Percentiles rank a stretch among this genome's conserved stretches.
phyloP scores from a whole-genome alignment of 257 asterid species.

The Solanum pimpinellifolium region DNA sequence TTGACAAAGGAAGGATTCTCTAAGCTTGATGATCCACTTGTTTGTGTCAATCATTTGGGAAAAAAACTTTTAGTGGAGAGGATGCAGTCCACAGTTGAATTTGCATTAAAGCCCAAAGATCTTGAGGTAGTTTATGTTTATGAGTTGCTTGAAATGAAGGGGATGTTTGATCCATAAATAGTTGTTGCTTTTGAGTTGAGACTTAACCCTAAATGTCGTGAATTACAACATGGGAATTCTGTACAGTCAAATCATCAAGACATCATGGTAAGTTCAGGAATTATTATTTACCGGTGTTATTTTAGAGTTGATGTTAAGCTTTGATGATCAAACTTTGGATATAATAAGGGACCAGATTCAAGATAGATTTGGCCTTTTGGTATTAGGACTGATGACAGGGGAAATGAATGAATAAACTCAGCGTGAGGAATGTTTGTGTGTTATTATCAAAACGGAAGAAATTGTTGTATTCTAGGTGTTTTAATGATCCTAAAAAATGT shows the following conservation, averaged over 20 bases:
- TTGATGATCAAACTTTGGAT: too few species aligned
- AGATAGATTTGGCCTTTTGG: too few species aligned
- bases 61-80: background rate
- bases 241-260: conserved; percentile 62
- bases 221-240: conserved; percentile 67
- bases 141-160: conserved; percentile 83
- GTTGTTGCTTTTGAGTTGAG: conserved; percentile 74
- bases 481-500: too few species aligned
- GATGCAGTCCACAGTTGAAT: background rate
- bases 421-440: too few species aligned
- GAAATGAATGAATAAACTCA: too few species aligned
- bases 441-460: too few species aligned
- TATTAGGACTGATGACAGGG: too few species aligned
- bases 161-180: conserved; percentile 67
- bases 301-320: background rate
- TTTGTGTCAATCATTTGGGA: background rate
- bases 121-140: conserved; percentile 67
- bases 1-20: background rate
- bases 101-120: conserved; percentile 47
- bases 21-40: conserved; percentile 8
- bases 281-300: background rate
- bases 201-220: conserved; percentile 76
- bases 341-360: too few species aligned
- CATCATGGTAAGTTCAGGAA: conserved; percentile 39
- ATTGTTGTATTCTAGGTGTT: too few species aligned